Evolutionary conservation across 1,139 yeast genomes (phyloP).

Genomic region (Debaryomyces subglobosus): DNA sequence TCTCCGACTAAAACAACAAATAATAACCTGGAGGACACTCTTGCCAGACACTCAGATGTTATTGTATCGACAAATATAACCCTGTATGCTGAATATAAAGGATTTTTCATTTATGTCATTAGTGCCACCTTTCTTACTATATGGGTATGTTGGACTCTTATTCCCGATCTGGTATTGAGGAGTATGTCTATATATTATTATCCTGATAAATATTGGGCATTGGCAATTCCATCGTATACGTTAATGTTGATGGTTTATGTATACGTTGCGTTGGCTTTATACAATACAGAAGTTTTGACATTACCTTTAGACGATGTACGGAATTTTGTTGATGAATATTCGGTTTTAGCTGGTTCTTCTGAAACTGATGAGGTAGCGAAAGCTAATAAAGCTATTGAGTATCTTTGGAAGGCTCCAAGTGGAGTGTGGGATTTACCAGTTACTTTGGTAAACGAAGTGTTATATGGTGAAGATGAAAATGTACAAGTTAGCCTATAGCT

Average conservation of each 20-base stretch:
- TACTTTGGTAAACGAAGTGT: slow-evolving; percentile 66
- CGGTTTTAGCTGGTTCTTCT: slow-evolving; percentile 46
- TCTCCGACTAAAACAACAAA: slow-evolving; percentile 1
- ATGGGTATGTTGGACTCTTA: slow-evolving; percentile 71
- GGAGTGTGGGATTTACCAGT: slow-evolving; percentile 87
- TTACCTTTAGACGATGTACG: slow-evolving; percentile 58
- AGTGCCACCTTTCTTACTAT: slow-evolving; percentile 52
- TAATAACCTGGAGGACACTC: slow-evolving; percentile 38
- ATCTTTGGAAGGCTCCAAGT: slow-evolving; percentile 61
- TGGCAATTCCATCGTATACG: slow-evolving; percentile 71
- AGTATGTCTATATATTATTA: slow-evolving; percentile 68
- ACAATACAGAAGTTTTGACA: slow-evolving; percentile 76
- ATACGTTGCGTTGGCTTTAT: slow-evolving; percentile 69
- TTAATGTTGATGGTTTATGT: slow-evolving; percentile 71
- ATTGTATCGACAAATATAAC: slow-evolving; percentile 68
- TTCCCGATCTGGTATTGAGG: slow-evolving; percentile 57
- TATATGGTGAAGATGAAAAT: slow-evolving; percentile 41
- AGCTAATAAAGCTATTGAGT: slow-evolving; percentile 27
- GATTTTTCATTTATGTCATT: slow-evolving; percentile 75
- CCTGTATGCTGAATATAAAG: slow-evolving; percentile 77
- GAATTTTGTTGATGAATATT: slow-evolving; percentile 69
- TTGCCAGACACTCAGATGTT: slow-evolving; percentile 77
- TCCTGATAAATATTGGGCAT: slow-evolving; percentile 88
- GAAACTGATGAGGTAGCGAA: slow-evolving; percentile 12
- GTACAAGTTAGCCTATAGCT: background rate